phyloP scores from a whole-genome alignment of 2,329 filamentous ascomycete species.

The Fusarium lateritium region DNA sequence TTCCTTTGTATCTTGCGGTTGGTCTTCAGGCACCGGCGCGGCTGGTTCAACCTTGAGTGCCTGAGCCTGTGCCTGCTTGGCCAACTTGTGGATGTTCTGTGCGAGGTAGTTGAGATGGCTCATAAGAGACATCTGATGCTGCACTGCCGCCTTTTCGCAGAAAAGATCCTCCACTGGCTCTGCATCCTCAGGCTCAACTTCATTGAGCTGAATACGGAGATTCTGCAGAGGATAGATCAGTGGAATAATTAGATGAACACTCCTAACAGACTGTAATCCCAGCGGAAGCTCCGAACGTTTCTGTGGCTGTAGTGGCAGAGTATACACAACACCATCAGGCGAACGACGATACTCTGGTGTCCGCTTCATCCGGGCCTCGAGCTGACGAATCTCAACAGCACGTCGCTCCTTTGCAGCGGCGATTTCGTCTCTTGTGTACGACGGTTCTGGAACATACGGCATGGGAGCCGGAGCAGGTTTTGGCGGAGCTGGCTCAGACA shows the following conservation, averaged over 20 bases:
- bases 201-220: conserved; percentile 76
- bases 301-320: conserved; percentile 77
- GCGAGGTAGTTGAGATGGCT: conserved; percentile 82
- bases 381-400: conserved; percentile 76
- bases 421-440: conserved; percentile 72
- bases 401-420: conserved; percentile 73
- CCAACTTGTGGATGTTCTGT: conserved; percentile 78
- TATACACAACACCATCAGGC: conserved; percentile 78
- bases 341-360: conserved; percentile 77
- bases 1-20: conserved; percentile 9
- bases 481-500: conserved; percentile 23
- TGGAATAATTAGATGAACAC: conserved; percentile 78
- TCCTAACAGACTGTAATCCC: conserved; percentile 72
- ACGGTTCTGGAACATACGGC: conserved; percentile 61
- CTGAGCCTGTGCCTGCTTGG: conserved; percentile 69
- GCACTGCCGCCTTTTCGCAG: conserved; percentile 67
- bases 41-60: conserved; percentile 42
- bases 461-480: conserved; percentile 36
- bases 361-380: conserved; percentile 82
- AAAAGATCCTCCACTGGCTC: conserved; percentile 77
- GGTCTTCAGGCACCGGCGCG: conserved; percentile 25
- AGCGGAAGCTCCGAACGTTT: conserved; percentile 72
- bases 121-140: conserved; percentile 75
- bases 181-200: conserved; percentile 72
- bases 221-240: conserved; percentile 79